Evolutionary conservation across 257 asterid genomes (phyloP).

Genomic region (Fraxinus pennsylvanica): DNA sequence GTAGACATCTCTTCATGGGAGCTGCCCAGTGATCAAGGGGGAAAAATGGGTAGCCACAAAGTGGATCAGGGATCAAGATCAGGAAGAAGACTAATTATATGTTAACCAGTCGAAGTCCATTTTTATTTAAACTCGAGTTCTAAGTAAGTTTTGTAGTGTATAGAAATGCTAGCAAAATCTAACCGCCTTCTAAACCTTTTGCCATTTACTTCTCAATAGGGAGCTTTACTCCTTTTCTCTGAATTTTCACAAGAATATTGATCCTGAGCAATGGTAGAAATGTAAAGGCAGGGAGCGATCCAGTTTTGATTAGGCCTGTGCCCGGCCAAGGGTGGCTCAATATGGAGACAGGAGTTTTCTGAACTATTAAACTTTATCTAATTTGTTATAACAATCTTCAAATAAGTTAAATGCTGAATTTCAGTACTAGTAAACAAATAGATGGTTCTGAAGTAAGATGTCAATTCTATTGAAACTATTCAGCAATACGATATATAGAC

Average conservation of each 20-base stretch:
- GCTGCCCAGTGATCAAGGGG: slow-evolving; percentile 87
- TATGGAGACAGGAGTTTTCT: too few species aligned
- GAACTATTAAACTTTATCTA: too few species aligned
- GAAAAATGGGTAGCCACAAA: slow-evolving; percentile 98
- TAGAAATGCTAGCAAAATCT: slow-evolving; percentile 15
- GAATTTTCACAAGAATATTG: neutral
- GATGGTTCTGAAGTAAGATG: neutral
- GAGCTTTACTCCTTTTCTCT: neutral
- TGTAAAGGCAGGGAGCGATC: too few species aligned
- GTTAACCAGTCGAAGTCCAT: slow-evolving; percentile 20
- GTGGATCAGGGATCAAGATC: slow-evolving; percentile 83
- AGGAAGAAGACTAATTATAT: slow-evolving; percentile 28
- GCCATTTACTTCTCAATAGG: neutral
- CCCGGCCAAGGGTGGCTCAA: too few species aligned
- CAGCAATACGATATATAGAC: neutral
- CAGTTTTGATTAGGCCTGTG: too few species aligned
- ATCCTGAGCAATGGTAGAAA: too few species aligned
- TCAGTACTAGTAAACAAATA: neutral
- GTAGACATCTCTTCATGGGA: slow-evolving; percentile 90
- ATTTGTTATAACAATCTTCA: neutral
- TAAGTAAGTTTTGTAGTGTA: slow-evolving; percentile 31
- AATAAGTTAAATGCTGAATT: neutral
- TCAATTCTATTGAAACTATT: neutral
- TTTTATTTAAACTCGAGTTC: slow-evolving; percentile 11
- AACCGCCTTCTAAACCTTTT: neutral